These are phyloP conservation scores for Candida ovalis DNA, from an alignment of 805 yeast species.

Conservation along the genomic window DNA sequence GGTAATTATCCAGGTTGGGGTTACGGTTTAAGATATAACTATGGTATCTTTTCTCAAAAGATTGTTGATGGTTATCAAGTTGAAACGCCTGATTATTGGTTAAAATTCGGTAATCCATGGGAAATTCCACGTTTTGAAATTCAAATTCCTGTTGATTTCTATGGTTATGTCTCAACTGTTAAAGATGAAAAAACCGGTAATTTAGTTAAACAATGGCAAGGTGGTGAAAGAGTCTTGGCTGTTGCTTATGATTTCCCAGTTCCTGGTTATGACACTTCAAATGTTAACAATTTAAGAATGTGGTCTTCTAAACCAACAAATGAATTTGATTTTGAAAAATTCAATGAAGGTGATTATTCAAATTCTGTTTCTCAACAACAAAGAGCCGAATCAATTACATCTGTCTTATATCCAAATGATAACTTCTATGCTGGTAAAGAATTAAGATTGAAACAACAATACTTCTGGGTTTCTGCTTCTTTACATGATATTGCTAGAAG, in stretches of 20 bases:
- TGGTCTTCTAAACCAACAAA: conserved; percentile 90
- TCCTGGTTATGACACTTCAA: conserved; percentile 81
- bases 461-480: conserved; percentile 96
- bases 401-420: conserved; percentile 91
- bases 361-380: conserved; percentile 83
- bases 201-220: conserved; percentile 67
- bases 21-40: conserved; percentile 87
- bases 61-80: conserved; percentile 92
- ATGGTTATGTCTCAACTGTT: conserved; percentile 69
- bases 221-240: conserved; percentile 87
- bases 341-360: conserved; percentile 86
- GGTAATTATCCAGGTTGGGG: conserved; percentile 95
- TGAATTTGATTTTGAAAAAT: conserved; percentile 87
- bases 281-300: conserved; percentile 83
- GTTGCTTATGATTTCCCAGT: conserved; percentile 89
- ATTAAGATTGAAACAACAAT: conserved; percentile 89
- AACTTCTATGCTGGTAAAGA: conserved; percentile 90
- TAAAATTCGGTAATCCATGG: conserved; percentile 88
- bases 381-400: conserved; percentile 86
- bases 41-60: conserved; percentile 88
- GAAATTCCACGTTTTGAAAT: conserved; percentile 84
- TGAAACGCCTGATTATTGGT: conserved; percentile 93
- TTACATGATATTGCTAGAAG: conserved; percentile 87
- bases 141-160: conserved; percentile 85
- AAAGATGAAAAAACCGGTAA: conserved; percentile 51